Conservation (phyloP, 352 stramenopile species). For the Phytopythium cucurbitacearum region DNA sequence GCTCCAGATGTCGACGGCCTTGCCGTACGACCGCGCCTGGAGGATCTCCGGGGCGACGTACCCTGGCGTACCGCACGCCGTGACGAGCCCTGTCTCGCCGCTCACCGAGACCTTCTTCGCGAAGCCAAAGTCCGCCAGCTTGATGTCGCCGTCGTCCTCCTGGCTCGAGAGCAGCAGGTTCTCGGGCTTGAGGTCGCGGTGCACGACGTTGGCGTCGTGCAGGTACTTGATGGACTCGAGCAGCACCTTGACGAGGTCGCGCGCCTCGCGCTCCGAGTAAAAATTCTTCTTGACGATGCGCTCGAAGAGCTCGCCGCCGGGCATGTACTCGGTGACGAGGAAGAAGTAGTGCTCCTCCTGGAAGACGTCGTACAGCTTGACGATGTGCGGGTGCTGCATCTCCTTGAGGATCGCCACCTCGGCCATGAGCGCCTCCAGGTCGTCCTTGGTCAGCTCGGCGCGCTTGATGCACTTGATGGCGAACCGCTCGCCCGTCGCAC, state of each 20-base stretch:
- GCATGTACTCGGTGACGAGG: conserved; percentile 96
- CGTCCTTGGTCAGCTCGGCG: conserved; percentile 51
- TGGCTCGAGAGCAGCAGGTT: conserved; percentile 89
- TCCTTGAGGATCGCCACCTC: conserved; percentile 74
- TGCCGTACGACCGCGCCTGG: conserved; percentile 63
- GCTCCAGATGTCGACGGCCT: conserved; percentile 85
- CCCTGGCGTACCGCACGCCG: conserved; percentile 64
- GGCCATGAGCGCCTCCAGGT: conserved; percentile 74
- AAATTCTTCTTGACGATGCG: conserved; percentile 87
- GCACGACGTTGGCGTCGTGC: conserved; percentile 84
- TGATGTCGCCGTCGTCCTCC: conserved; percentile 78
- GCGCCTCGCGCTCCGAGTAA: conserved; percentile 76
- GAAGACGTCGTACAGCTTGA: conserved; percentile 89
- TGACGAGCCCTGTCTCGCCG: conserved; percentile 41
- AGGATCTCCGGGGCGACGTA: conserved; percentile 84
- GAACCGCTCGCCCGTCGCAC: conserved; percentile 35
- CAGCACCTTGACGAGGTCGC: conserved; percentile 75
- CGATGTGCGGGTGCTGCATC: conserved; percentile 88
- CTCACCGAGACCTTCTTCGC: conserved; percentile 68
- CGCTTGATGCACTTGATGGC: conserved; percentile 90
- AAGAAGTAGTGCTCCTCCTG: conserved; percentile 93
- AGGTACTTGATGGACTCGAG: conserved; percentile 83
- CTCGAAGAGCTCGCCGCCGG: conserved; percentile 82
- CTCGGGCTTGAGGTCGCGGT: conserved; percentile 96
- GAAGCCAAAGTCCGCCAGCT: conserved; percentile 82